Evolutionary conservation across 2,329 filamentous ascomycete species (phyloP).

Genomic region (Arthrobotrys conoides): DNA sequence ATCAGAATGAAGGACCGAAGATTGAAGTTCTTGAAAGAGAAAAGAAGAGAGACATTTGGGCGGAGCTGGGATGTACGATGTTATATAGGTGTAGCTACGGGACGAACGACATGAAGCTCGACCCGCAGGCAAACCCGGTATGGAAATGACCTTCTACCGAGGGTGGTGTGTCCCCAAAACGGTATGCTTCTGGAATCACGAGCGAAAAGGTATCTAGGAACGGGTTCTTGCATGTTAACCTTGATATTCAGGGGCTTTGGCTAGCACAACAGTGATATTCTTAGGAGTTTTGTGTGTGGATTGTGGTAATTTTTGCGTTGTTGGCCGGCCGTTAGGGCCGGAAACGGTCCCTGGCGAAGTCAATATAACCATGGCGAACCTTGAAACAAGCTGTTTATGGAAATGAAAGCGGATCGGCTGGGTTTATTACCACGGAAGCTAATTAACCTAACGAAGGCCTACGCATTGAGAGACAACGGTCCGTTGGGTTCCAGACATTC

Average conservation of each 20-base stretch:
- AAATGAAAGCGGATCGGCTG: conserved; percentile 19
- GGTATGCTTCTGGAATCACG: conserved; percentile 14
- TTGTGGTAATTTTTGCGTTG: conserved; percentile 43
- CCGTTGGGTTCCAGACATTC: conserved; percentile 12
- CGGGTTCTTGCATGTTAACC: conserved; percentile 26
- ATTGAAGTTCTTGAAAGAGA: not conserved
- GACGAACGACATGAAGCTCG: not conserved
- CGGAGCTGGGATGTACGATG: not conserved
- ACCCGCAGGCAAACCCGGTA: not conserved
- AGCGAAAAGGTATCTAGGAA: conserved; percentile 12
- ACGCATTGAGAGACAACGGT: not conserved
- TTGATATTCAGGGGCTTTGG: conserved; percentile 38
- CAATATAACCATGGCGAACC: conserved; percentile 18
- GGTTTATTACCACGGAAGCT: conserved; percentile 25
- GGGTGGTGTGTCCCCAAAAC: conserved; percentile 20
- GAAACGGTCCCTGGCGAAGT: conserved; percentile 1
- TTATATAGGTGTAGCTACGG: conserved; percentile 13
- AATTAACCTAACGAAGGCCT: conserved; percentile 23
- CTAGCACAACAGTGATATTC: not conserved
- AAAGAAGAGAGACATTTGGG: conserved; percentile 13
- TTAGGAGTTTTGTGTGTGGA: not conserved
- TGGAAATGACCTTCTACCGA: conserved; percentile 2
- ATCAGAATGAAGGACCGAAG: not conserved
- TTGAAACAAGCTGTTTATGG: conserved; percentile 20
- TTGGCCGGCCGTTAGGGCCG: not conserved